A percentile compares a stretch with the other conserved stretches of the same genome.
Conservation (phyloP, 805 yeast species). For the Monosporozyma aquatica region DNA sequence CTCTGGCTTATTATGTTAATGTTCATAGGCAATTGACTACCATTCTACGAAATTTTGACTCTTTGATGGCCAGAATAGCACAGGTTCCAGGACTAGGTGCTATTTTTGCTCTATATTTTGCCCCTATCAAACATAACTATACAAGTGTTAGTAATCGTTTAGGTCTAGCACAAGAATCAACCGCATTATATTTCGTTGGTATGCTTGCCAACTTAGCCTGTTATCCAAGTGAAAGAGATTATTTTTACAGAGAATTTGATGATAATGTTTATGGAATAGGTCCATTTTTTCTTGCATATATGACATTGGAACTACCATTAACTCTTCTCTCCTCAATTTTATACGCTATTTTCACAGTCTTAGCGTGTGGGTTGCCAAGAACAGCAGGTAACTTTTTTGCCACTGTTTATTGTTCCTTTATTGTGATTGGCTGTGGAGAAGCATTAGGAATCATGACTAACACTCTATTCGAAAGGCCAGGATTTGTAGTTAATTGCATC, state of each 20-base stretch:
- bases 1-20: conserved; percentile 32
- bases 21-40: conserved; percentile 31
- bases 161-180: conserved; percentile 67
- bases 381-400: conserved; percentile 60
- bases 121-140: conserved; percentile 42
- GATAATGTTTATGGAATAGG: conserved; percentile 61
- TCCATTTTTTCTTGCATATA: conserved; percentile 44
- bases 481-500: conserved; percentile 69
- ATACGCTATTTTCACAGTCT: conserved; percentile 52
- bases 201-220: conserved; percentile 68
- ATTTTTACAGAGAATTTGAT: conserved; percentile 69
- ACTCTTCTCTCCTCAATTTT: conserved; percentile 38
- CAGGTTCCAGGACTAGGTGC: conserved; percentile 59
- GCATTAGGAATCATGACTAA: conserved; percentile 76
- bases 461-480: conserved; percentile 62
- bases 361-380: conserved; percentile 67
- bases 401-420: conserved; percentile 43
- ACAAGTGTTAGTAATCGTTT: conserved; percentile 56
- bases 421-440: conserved; percentile 68
- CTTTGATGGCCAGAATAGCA: conserved; percentile 51
- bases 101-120: conserved; percentile 57
- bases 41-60: conserved; percentile 45
- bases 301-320: conserved; percentile 28
- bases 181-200: conserved; percentile 69
- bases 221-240: conserved; percentile 63